Percentiles rank a stretch among this genome's conserved stretches.
These are phyloP conservation scores for Buxus sempervirens DNA, from an alignment of 164 flowering plant species.

Conservation along the genomic window DNA sequence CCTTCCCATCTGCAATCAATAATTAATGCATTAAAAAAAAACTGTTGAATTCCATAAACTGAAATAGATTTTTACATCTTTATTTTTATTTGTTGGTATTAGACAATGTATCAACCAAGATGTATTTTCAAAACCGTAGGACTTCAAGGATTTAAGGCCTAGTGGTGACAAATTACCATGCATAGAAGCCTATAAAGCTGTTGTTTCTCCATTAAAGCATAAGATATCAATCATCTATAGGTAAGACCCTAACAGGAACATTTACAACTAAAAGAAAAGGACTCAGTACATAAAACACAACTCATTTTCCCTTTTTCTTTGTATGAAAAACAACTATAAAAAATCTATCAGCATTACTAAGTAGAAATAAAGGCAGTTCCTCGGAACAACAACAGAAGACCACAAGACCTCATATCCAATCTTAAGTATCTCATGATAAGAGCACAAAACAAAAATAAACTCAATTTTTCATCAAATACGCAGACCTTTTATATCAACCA, in stretches of 20 bases:
- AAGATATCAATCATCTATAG: not conserved
- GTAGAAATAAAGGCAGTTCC: not conserved
- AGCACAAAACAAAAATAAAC: not conserved
- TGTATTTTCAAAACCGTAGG: not conserved
- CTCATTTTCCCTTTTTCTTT: too few species aligned
- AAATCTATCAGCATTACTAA: too few species aligned
- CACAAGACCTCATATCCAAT: not conserved
- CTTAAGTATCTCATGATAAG: not conserved
- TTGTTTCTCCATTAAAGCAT: too few species aligned
- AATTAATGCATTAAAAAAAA: not conserved
- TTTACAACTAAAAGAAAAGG: not conserved
- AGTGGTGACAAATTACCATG: not conserved
- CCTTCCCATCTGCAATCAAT: constrained; percentile 64
- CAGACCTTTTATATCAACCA: not conserved
- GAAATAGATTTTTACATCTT: not conserved
- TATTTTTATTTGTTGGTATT: too few species aligned
- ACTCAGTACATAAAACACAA: not conserved
- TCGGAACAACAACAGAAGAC: not conserved
- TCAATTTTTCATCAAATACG: not conserved
- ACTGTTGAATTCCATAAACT: not conserved
- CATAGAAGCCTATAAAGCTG: too few species aligned
- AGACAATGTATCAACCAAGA: not conserved
- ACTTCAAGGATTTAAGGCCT: not conserved
- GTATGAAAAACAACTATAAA: too few species aligned
- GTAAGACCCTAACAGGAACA: not conserved